Evolutionary conservation across 768 basidiomycete genomes (phyloP).

Genomic region (Podaxis sp.): DNA sequence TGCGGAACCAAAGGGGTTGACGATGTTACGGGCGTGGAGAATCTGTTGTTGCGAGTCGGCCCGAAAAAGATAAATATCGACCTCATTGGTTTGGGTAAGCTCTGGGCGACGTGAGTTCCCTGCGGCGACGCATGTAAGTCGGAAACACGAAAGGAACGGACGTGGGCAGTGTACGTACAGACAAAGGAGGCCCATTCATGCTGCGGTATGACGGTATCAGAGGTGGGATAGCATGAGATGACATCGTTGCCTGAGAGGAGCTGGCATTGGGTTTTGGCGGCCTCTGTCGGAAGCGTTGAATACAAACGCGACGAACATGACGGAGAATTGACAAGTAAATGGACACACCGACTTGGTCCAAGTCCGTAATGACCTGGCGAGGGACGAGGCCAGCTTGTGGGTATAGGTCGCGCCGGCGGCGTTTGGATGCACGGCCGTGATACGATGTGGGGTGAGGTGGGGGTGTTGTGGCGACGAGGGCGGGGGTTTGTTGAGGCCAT

Average conservation of each 20-base stretch:
- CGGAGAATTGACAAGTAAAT: constrained; percentile 7
- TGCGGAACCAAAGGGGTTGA: constrained; percentile 52
- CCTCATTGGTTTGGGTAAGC: constrained; percentile 57
- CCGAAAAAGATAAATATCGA: constrained; percentile 78
- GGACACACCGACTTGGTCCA: constrained; percentile 30
- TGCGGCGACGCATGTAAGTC: constrained; percentile 29
- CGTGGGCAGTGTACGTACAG: constrained; percentile 52
- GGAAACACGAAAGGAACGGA: constrained; percentile 15
- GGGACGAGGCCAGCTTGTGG: constrained; percentile 19
- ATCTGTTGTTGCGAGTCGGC: constrained; percentile 62
- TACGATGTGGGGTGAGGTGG: constrained; percentile 9
- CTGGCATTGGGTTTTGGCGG: constrained; percentile 54
- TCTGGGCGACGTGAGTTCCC: constrained; percentile 78
- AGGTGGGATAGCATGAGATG: constrained; percentile 74
- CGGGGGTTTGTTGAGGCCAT: constrained; percentile 21
- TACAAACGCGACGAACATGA: constrained; percentile 9
- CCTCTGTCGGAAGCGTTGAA: constrained; percentile 18
- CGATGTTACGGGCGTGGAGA: constrained; percentile 37
- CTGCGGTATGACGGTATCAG: constrained; percentile 60
- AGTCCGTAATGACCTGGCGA: constrained; percentile 41
- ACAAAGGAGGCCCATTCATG: constrained; percentile 75
- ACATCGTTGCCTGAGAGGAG: constrained; percentile 64
- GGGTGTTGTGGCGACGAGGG: constrained; percentile 7
- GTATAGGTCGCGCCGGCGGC: constrained; percentile 16
- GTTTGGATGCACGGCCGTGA: constrained; percentile 18